Percentiles rank a stretch among this genome's conserved stretches.
Conservation (phyloP, 2,329 filamentous ascomycete genomes). For the Hymenoscyphus salicellus region DNA sequence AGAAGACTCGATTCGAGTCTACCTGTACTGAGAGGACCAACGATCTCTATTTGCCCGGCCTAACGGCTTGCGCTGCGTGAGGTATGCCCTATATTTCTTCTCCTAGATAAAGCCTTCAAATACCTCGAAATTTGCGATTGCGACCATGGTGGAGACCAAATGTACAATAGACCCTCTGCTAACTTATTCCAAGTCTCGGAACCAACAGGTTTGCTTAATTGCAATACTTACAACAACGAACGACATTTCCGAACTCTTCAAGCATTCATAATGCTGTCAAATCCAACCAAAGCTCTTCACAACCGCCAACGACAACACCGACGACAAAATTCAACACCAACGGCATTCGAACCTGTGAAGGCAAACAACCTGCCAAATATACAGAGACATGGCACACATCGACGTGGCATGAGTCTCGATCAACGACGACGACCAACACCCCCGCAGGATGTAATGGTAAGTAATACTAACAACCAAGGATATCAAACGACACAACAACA, state of each 20-base stretch:
- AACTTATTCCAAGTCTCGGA: constrained; percentile 44
- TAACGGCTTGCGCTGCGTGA: constrained; percentile 82
- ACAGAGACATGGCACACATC: constrained; percentile 58
- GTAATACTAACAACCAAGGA: constrained; percentile 60
- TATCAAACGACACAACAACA: constrained; percentile 57
- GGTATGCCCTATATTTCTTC: constrained; percentile 45
- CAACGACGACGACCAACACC: constrained; percentile 59
- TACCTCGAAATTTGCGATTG: background rate
- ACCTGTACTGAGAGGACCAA: constrained; percentile 48
- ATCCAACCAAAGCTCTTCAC: constrained; percentile 69
- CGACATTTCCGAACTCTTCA: constrained; percentile 65
- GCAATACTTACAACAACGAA: constrained; percentile 50
- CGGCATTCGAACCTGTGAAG: constrained; percentile 72
- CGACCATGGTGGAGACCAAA: background rate
- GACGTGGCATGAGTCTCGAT: constrained; percentile 82
- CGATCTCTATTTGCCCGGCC: constrained; percentile 61
- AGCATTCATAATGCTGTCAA: constrained; percentile 75
- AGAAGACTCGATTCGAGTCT: constrained; percentile 39
- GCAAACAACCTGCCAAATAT: constrained; percentile 62
- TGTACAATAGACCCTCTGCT: constrained; percentile 22
- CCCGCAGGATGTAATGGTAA: constrained; percentile 42
- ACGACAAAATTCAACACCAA: constrained; percentile 83
- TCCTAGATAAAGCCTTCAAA: background rate
- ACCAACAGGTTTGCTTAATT: constrained; percentile 49
- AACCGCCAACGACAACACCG: constrained; percentile 73